phyloP scores from a whole-genome alignment of 2,329 filamentous ascomycete species.

The Grosmannia penicillata region DNA sequence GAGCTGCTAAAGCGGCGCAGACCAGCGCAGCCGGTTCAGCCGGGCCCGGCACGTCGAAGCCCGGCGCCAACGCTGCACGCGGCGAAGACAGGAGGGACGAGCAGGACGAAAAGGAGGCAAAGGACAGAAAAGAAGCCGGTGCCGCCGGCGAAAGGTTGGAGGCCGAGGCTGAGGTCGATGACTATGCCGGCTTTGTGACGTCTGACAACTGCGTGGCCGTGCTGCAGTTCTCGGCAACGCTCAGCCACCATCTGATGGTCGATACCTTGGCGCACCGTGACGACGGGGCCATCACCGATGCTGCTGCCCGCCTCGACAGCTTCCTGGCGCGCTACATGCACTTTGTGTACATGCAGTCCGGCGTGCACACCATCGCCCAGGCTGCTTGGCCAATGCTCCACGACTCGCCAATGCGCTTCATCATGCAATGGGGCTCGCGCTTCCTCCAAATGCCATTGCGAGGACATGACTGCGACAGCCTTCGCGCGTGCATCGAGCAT shows the following conservation, averaged over 20 bases:
- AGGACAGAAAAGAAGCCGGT: no score
- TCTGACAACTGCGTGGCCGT: constrained; percentile 19
- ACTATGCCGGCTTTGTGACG: no score
- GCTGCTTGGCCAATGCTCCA: constrained; percentile 15
- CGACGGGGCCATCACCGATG: no score
- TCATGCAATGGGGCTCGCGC: constrained; percentile 10
- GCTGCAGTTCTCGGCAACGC: constrained; percentile 18
- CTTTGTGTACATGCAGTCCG: constrained; percentile 14
- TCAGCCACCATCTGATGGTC: constrained; percentile 20
- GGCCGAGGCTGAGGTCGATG: no score
- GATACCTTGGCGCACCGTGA: constrained; percentile 16
- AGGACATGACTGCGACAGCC: constrained; percentile 13
- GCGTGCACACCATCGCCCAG: constrained; percentile 11
- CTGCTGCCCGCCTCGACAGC: constrained; percentile 11
- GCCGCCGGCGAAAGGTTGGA: no score
- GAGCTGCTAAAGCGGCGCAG: no score
- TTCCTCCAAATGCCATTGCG: constrained; percentile 9
- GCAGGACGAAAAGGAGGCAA: no score
- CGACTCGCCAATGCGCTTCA: constrained; percentile 14
- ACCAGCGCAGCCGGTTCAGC: no score
- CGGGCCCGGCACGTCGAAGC: no score
- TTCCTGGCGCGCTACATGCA: constrained; percentile 18
- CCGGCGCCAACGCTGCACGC: no score
- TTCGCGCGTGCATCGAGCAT: constrained; percentile 12
- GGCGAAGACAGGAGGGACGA: no score